These are phyloP conservation scores for Periconia sp. DNA, from an alignment of 2,329 filamentous ascomycete species.

Conservation along the genomic window DNA sequence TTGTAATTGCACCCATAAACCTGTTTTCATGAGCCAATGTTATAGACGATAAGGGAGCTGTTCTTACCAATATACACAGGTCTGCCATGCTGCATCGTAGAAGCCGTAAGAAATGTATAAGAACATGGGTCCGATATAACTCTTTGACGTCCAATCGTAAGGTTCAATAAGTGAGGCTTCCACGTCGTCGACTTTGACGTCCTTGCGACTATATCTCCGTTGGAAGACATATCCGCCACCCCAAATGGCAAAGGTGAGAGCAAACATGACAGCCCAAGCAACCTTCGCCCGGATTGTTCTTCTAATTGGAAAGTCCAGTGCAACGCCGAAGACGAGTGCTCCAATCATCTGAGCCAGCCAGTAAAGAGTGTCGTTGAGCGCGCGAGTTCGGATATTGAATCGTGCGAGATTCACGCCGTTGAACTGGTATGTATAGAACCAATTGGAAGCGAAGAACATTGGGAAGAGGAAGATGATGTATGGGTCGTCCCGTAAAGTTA, in stretches of 20 bases:
- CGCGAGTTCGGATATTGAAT: slow-evolving; percentile 70
- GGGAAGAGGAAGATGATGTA: slow-evolving; percentile 75
- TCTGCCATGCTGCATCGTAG: slow-evolving; percentile 87
- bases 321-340: slow-evolving; percentile 67
- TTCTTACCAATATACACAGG: slow-evolving; percentile 76
- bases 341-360: slow-evolving; percentile 75
- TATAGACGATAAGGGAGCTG: too few species aligned
- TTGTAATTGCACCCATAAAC: slow-evolving; percentile 88
- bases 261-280: slow-evolving; percentile 61
- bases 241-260: slow-evolving; percentile 74
- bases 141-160: slow-evolving; percentile 65
- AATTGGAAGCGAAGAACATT: slow-evolving; percentile 76
- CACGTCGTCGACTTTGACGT: too few species aligned
- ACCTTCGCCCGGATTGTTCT: slow-evolving; percentile 67
- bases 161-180: slow-evolving; percentile 11
- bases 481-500: slow-evolving; percentile 68
- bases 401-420: slow-evolving; percentile 68
- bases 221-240: slow-evolving; percentile 79
- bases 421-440: slow-evolving; percentile 78
- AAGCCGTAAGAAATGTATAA: slow-evolving; percentile 86
- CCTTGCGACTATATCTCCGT: slow-evolving; percentile 52
- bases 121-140: slow-evolving; percentile 78
- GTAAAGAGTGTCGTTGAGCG: slow-evolving; percentile 74
- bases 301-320: slow-evolving; percentile 62
- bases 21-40: slow-evolving; percentile 41